A percentile compares a stretch with the other conserved stretches of the same genome.
Conservation (phyloP, 176 grass and related monocot species). For the Alopecurus myosuroides region DNA sequence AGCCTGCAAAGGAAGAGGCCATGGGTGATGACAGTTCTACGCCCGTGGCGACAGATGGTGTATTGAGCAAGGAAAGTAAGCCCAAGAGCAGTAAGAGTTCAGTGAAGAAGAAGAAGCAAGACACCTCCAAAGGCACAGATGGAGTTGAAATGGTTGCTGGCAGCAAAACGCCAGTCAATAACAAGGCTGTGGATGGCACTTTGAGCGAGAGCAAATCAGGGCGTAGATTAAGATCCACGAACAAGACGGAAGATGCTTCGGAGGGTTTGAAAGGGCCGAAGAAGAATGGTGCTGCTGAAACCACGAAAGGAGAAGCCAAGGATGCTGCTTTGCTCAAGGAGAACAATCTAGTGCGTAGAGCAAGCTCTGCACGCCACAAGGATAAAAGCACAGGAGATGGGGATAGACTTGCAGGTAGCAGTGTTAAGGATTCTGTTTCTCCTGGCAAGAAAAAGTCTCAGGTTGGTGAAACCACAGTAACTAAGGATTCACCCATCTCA, state of each 20-base stretch:
- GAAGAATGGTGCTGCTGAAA: conserved; percentile 15
- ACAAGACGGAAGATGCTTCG: conserved; percentile 28
- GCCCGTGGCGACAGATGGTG: not conserved
- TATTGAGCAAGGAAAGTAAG: conserved; percentile 2
- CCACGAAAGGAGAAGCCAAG: conserved; percentile 1
- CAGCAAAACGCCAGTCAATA: not conserved
- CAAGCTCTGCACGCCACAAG: not conserved
- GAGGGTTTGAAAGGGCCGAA: conserved; percentile 13
- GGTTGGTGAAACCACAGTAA: not conserved
- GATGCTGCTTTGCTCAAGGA: conserved; percentile 4
- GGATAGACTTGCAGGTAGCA: conserved; percentile 10
- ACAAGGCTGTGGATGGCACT: not conserved
- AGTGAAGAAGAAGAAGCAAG: conserved; percentile 6
- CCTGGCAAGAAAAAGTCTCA: conserved; percentile 12
- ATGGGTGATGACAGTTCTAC: not conserved
- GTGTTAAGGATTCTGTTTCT: conserved; percentile 1
- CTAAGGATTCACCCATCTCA: conserved; percentile 6
- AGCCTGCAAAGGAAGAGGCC: conserved; percentile 1
- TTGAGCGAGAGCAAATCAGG: conserved; percentile 30
- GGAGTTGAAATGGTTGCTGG: conserved; percentile 10
- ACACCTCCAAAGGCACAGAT: conserved; percentile 17
- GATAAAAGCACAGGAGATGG: conserved; percentile 27
- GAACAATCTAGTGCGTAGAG: not conserved
- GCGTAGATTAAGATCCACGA: conserved; percentile 25
- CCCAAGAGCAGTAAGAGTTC: conserved; percentile 16